Conservation (phyloP, 352 stramenopile genomes). For the Thraustochytrium sp. region DNA sequence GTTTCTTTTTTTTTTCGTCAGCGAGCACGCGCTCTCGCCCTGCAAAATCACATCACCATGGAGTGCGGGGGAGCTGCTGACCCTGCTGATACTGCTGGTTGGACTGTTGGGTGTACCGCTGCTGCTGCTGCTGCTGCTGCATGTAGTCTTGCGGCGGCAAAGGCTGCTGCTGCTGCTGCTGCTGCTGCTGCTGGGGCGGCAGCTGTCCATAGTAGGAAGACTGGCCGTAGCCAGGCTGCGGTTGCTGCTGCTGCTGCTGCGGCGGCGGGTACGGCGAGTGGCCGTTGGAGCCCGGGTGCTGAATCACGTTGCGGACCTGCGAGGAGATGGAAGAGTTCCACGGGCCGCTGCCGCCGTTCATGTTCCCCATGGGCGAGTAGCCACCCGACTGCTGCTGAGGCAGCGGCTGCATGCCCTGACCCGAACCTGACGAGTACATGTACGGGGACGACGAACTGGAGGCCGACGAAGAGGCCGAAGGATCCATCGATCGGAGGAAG, state of each 20-base stretch:
- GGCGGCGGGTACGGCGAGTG: too few species aligned
- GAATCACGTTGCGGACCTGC: neutral
- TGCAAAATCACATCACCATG: too few species aligned
- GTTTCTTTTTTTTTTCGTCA: too few species aligned
- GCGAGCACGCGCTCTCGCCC: too few species aligned
- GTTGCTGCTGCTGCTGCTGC: neutral
- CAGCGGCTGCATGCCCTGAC: neutral
- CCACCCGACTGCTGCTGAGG: neutral
- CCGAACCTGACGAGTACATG: too few species aligned
- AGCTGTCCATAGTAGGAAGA: neutral
- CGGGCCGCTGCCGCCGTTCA: neutral
- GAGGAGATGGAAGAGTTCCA: constrained; percentile 13
- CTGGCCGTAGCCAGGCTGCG: neutral
- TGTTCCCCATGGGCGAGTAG: neutral
- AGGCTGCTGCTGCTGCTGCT: neutral
- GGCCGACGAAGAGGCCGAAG: neutral
- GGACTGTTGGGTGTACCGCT: neutral
- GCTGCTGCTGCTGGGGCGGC: neutral
- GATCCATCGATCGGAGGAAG: constrained; percentile 8
- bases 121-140: neutral
- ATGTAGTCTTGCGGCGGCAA: neutral
- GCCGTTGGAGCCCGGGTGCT: too few species aligned
- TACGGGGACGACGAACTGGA: too few species aligned
- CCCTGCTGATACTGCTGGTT: neutral
- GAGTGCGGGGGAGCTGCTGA: too few species aligned